Evolutionary conservation across 2,329 filamentous ascomycete species (phyloP).

Genomic region (Colletotrichum sp.): DNA sequence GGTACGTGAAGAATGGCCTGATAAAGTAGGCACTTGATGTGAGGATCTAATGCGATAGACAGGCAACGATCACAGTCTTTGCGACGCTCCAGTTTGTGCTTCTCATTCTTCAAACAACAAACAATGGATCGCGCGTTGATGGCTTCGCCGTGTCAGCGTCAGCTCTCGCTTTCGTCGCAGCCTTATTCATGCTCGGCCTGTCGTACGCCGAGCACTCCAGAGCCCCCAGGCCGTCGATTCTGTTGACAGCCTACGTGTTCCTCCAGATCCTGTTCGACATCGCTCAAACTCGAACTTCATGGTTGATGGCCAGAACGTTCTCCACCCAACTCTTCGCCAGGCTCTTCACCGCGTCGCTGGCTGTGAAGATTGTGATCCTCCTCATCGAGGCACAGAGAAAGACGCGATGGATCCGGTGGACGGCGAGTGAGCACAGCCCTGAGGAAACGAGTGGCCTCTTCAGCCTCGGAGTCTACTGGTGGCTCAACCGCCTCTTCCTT

Average conservation of each 20-base stretch:
- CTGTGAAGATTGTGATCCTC: constrained; percentile 39
- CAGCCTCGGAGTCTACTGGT: constrained; percentile 36
- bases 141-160: constrained; percentile 31
- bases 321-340: constrained; percentile 27
- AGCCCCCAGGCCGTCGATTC: constrained; percentile 43
- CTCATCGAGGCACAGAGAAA: constrained; percentile 44
- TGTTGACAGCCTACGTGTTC: constrained; percentile 46
- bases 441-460: constrained; percentile 39
- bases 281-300: constrained; percentile 46
- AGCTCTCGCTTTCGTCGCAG: constrained; percentile 31
- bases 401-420: constrained; percentile 41
- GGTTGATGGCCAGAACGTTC: constrained; percentile 32
- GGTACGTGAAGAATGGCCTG: background rate
- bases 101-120: constrained; percentile 32
- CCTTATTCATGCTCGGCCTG: constrained; percentile 30
- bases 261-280: constrained; percentile 49
- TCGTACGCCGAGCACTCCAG: constrained; percentile 34
- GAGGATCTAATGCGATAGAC: background rate
- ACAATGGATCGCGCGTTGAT: constrained; percentile 17
- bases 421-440: constrained; percentile 41
- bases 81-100: constrained; percentile 33
- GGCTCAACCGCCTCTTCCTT: constrained; percentile 38
- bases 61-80: constrained; percentile 27
- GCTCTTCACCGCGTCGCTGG: constrained; percentile 38
- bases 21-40: too few species aligned